Base-by-base conservation (phyloP, 1,284 basidiomycete species). In the Cryptococcus wingfieldii region DNA sequence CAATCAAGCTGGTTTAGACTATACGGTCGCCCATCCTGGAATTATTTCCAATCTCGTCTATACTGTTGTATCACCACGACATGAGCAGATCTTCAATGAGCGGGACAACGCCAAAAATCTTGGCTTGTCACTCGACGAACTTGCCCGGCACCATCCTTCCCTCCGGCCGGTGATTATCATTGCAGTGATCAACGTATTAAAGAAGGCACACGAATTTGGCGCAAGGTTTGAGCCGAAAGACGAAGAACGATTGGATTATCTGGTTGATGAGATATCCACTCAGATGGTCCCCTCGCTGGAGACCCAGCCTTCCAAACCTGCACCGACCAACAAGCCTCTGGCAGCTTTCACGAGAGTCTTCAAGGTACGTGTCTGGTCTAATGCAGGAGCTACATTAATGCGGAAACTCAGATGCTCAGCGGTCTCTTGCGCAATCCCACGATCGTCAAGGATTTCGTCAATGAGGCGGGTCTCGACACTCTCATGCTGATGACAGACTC, bases 71-170 rank as follows among this genome's bases (percentile, higher is more conserved):
- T 87, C 91, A 58, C 83, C 83, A 38, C 89, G 94, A 71, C 82
- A 90, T 63, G 89, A 90, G 61, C 83, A 92, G n/a, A 51, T 57
- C 12, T 79, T 96, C 18, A 83, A 88, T 48, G 95, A 98, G 67
- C 91, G 94, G 70, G 95, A 98, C 70, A 91, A 93, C 66, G 89
- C 91, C 0, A 86, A 88, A 23, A 78, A 90, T 46, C 85, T 98
- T 54, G 96, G 96, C 2, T 86, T 86, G 6, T 84, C 89, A 14
- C 85, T 98, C 38, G 96, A 99, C 69, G 96, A 99, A 73, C 86
- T 99, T 53, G 87, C 96, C 58, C 86, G 96, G 6, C 96, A 99
- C 71, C 96, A 99, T 72, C 96, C 96, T 2, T 81, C 83, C 1
- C 80, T 98, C 54, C 95, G 94, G 73, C 77, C 82, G 5, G 75